phyloP scores from a whole-genome alignment of 2,329 filamentous ascomycete species.

The Rachicladosporium sp. region DNA sequence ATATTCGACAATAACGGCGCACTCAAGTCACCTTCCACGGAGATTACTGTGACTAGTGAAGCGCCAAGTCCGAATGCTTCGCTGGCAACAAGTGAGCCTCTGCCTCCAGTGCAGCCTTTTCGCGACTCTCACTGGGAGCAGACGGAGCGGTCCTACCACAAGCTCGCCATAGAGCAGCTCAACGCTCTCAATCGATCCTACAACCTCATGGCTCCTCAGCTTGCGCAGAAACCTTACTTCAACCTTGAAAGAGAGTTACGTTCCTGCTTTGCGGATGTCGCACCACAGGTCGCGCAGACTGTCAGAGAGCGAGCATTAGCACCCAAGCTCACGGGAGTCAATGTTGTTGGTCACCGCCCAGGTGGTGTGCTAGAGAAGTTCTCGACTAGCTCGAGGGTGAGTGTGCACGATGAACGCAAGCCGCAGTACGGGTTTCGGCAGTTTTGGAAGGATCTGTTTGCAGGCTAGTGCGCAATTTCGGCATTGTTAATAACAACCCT shows the following conservation, averaged over 20 bases:
- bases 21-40: slow-evolving; percentile 12
- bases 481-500: too few species aligned
- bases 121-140: slow-evolving; percentile 67
- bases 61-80: slow-evolving; percentile 5
- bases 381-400: slow-evolving; percentile 38
- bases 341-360: slow-evolving; percentile 31
- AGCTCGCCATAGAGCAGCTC: slow-evolving; percentile 61
- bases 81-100: not conserved
- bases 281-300: slow-evolving; percentile 58
- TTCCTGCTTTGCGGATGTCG: slow-evolving; percentile 74
- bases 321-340: slow-evolving; percentile 27
- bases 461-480: not conserved
- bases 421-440: slow-evolving; percentile 77
- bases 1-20: slow-evolving; percentile 17
- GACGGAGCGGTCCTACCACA: slow-evolving; percentile 62
- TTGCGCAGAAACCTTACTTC: slow-evolving; percentile 90
- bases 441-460: slow-evolving; percentile 75
- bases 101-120: slow-evolving; percentile 40
- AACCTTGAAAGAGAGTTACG: slow-evolving; percentile 69
- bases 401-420: slow-evolving; percentile 60
- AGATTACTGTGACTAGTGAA: slow-evolving; percentile 10
- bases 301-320: slow-evolving; percentile 57
- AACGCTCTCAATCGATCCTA: slow-evolving; percentile 76
- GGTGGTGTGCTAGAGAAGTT: slow-evolving; percentile 53
- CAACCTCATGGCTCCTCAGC: slow-evolving; percentile 84